These are phyloP conservation scores for Aspergillus terreus DNA, from an alignment of 2,329 filamentous ascomycete genomes.

Conservation along the genomic window DNA sequence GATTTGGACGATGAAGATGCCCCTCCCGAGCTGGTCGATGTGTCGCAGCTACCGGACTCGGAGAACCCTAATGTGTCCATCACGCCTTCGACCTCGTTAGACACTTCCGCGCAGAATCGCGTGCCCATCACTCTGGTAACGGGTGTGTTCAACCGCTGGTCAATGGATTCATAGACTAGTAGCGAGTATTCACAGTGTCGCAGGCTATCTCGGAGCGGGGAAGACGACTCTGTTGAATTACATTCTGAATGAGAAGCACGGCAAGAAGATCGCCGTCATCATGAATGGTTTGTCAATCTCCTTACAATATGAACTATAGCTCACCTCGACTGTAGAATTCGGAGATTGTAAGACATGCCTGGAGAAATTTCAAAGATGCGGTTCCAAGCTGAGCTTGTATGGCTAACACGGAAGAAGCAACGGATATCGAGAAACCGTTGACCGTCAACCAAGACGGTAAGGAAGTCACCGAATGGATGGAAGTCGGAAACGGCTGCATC, in stretches of 20 bases:
- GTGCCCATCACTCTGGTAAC: slow-evolving; percentile 51
- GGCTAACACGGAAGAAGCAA: slow-evolving; percentile 50
- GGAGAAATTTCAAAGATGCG: background rate
- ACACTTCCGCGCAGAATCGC: slow-evolving; percentile 30
- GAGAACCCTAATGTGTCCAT: slow-evolving; percentile 20
- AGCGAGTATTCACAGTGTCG: background rate
- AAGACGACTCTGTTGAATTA: slow-evolving; percentile 96
- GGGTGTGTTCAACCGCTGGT: slow-evolving; percentile 29
- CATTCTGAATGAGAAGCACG: slow-evolving; percentile 89
- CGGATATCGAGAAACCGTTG: slow-evolving; percentile 93
- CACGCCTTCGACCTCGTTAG: slow-evolving; percentile 21
- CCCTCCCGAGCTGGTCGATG: slow-evolving; percentile 43
- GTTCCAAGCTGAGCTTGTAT: too few relatives aligned
- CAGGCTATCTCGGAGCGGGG: slow-evolving; percentile 89
- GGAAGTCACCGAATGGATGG: slow-evolving; percentile 89
- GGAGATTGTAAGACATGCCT: slow-evolving; percentile 62
- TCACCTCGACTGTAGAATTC: slow-evolving; percentile 57
- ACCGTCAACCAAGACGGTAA: slow-evolving; percentile 82
- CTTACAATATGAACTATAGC: background rate
- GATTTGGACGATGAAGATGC: slow-evolving; percentile 41
- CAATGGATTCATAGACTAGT: background rate
- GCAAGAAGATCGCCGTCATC: slow-evolving; percentile 97
- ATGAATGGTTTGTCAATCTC: slow-evolving; percentile 66
- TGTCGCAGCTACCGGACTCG: slow-evolving; percentile 25
- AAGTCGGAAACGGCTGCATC: slow-evolving; percentile 93